Percentiles rank a stretch among this genome's conserved stretches.
Conservation (phyloP, 306 rosid genomes). For the Argentina anserina region DNA sequence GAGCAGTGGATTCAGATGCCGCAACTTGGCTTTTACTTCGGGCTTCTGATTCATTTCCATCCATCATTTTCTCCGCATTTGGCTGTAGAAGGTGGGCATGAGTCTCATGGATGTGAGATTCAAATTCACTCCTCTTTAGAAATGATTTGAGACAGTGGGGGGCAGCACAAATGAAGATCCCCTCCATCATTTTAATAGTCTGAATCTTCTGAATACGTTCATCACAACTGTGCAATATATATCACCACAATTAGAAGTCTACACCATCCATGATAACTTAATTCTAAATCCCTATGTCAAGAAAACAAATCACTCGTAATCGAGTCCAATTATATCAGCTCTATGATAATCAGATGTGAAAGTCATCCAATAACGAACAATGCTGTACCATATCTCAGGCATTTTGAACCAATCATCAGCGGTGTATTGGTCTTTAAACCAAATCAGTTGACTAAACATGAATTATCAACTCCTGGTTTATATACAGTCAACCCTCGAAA, state of each 20-base stretch:
- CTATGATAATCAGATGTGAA: background rate
- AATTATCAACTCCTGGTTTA: background rate
- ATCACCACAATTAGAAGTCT: conserved; percentile 22
- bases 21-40: conserved; percentile 68
- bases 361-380: background rate
- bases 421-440: background rate
- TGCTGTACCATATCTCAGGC: background rate
- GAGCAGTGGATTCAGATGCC: conserved; percentile 66
- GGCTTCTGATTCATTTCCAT: conserved; percentile 81
- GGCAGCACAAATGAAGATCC: conserved; percentile 92
- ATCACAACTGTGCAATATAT: conserved; percentile 64
- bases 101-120: conserved; percentile 76
- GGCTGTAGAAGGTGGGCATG: conserved; percentile 73
- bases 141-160: conserved; percentile 97
- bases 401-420: background rate
- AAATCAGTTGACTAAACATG: background rate
- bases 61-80: conserved; percentile 75
- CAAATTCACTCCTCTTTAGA: conserved; percentile 73
- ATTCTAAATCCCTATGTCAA: background rate
- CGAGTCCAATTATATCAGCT: background rate
- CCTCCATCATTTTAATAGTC: conserved; percentile 97
- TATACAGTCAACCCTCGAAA: background rate
- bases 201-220: conserved; percentile 98
- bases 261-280: conserved; percentile 15
- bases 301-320: background rate